Base-by-base conservation (phyloP, 2,329 filamentous ascomycete genomes). In the Pleomassaria siparia region DNA sequence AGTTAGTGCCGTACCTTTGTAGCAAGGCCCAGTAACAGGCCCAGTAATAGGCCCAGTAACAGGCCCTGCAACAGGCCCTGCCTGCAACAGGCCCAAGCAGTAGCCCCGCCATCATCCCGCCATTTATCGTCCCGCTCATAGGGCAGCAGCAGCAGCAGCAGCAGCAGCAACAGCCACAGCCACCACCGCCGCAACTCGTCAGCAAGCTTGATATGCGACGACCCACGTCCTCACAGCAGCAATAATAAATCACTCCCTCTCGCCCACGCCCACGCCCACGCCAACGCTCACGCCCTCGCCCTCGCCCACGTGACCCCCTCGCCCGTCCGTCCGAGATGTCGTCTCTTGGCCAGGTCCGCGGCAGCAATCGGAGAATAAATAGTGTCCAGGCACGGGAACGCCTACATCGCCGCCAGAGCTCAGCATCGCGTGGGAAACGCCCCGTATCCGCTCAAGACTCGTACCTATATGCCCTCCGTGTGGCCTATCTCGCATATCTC, bases 401-500 rank as follows among this genome's bases (percentile, higher is more conserved):
- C 41, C 64, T 72, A 35, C 67, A n/a, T n/a, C n/a, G 72, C 56
- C 72, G 73, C 36, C 59, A 67, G 42, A 51, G 57, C 56, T 66
- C 64, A 16, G 51, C 42, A 7, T 58, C 63, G 47, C 67, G 67
- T 46, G 62, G 61, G 49, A 72, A 70, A 51, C 69, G 64, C 46
- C 57, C 64, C 46, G 67, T 77, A 46, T 64, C 67, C 52, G 66
- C 78, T 69, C 88, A 95, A 61, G 90, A 96, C 73, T 91, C 90
- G 66, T 96, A 95, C 74, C 88, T 85, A 54, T 96, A 90, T 74
- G 91, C 91, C 61, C 83, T 99, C 45, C 88, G 94, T 53, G 86
- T 89, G 58, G 92, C 92, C 59, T 96, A 90, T 72, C 87, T 99
- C 49, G 82, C 92, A 72, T 95, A 99, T 72, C 85, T 97, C 36